phyloP scores from a whole-genome alignment of 805 yeast species.

The Candida ponderosae region DNA sequence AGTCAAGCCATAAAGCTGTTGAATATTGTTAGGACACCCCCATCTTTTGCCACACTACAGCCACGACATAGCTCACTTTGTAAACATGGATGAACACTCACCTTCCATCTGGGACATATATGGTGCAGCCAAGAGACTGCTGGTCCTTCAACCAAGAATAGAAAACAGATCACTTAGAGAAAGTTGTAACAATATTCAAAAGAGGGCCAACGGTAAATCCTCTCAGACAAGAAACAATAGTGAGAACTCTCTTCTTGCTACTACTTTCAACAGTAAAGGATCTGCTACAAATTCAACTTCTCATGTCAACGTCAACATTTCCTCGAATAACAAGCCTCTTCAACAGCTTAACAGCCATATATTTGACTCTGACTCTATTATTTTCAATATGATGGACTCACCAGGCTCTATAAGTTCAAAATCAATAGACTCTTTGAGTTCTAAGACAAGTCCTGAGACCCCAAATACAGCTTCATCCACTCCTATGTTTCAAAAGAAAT shows the following conservation, averaged over 20 bases:
- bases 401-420: background rate
- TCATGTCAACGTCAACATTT: constrained; percentile 1
- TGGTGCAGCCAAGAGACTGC: constrained; percentile 22
- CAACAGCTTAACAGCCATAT: no score
- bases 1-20: no score
- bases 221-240: no score
- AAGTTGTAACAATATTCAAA: constrained; percentile 15
- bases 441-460: background rate
- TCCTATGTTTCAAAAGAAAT: background rate
- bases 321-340: background rate
- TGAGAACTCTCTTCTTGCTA: no score
- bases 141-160: constrained; percentile 22
- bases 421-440: background rate
- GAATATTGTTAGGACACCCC: no score
- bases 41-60: no score
- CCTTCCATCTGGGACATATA: constrained; percentile 26
- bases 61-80: no score
- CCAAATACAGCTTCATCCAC: background rate
- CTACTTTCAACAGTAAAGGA: background rate
- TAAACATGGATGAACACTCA: constrained; percentile 9
- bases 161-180: constrained; percentile 23
- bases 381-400: background rate
- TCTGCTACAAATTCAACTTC: background rate
- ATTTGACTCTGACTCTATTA: background rate
- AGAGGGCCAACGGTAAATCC: background rate